Evolutionary conservation across 208 protist genomes (phyloP), one percentile per base, ranked within the genome.

Genomic region (Acanthamoeba healyi): DNA sequence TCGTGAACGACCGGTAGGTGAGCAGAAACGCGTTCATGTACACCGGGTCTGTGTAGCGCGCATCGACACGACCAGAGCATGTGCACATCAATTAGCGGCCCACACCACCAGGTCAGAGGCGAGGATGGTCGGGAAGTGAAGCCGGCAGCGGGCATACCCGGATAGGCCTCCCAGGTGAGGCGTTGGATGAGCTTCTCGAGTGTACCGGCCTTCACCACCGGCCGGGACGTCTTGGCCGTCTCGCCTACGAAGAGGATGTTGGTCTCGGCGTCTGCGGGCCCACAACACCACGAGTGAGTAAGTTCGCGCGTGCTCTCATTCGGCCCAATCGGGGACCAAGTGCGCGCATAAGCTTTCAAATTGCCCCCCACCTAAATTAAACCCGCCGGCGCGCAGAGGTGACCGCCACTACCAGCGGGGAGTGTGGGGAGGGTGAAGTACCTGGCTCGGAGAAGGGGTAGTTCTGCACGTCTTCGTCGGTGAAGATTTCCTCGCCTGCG

Each of bases 1-100:
- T 94, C 26, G 91, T 94, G 91, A 94, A 94, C 38, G 91, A 88
- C n/a, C 74, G 91, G 56, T 94, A 94, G 40, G 91, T 94, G 22
- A 94, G 77, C 72, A 94, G 58, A 36, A 94, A 88, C 22, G 51
- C 81, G n/a, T 32, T 67, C 72, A 94, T 56, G 79, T 89, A 94
- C 26, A 72, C 89, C 29, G 89, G 42, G 51, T 94, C 89, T 93
- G 88, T 67, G 3, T 70, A 58, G 14, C 19, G 3, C 9, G 3
- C 2, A 1, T 36, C n/a, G n/a, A n/a, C n/a, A n/a, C n/a, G n/a
- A n/a, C n/a, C n/a, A n/a, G n/a, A n/a, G n/a, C n/a, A n/a, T n/a
- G n/a, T n/a, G n/a, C n/a, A n/a, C n/a, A n/a, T n/a, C n/a, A n/a
- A n/a, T n/a, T n/a, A n/a, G n/a, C n/a, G n/a, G n/a, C n/a, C n/a